These are phyloP conservation scores for Cercospora sesami DNA, from an alignment of 2,329 filamentous ascomycete genomes.

Conservation along the genomic window DNA sequence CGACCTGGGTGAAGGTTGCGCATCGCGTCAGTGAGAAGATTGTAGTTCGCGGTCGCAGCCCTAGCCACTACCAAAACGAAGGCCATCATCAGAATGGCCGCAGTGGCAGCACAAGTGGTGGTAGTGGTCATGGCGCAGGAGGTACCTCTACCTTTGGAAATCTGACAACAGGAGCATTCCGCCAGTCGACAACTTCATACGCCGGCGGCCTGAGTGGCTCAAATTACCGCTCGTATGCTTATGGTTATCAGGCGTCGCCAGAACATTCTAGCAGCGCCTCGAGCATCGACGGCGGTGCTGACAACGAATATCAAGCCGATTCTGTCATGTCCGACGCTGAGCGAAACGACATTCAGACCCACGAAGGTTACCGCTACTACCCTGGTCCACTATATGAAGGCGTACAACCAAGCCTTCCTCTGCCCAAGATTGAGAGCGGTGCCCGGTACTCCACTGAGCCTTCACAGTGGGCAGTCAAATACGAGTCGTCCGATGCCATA, in stretches of 20 bases:
- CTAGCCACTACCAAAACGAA: slow-evolving; percentile 61
- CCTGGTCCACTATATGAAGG: slow-evolving; percentile 48
- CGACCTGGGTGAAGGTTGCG: slow-evolving; percentile 69
- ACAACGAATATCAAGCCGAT: slow-evolving; percentile 41
- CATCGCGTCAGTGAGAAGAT: slow-evolving; percentile 73
- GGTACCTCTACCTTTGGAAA: slow-evolving; percentile 33
- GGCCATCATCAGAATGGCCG: slow-evolving; percentile 54
- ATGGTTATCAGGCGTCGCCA: slow-evolving; percentile 30
- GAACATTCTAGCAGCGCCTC: slow-evolving; percentile 48
- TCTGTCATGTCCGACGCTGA: slow-evolving; percentile 45
- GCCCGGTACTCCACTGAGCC: slow-evolving; percentile 36
- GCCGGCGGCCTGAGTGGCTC: slow-evolving; percentile 28
- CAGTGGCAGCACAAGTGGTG: slow-evolving; percentile 66
- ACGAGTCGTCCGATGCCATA: slow-evolving; percentile 44
- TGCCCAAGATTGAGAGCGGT: slow-evolving; percentile 37
- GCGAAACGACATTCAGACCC: slow-evolving; percentile 44
- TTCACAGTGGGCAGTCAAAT: slow-evolving; percentile 43
- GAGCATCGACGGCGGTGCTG: slow-evolving; percentile 36
- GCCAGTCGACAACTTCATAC: slow-evolving; percentile 27
- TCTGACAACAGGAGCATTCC: slow-evolving; percentile 37
- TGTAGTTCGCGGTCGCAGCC: slow-evolving; percentile 82
- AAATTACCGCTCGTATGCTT: slow-evolving; percentile 35
- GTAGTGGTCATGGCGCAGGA: slow-evolving; percentile 45
- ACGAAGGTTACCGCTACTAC: slow-evolving; percentile 51
- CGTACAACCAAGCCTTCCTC: slow-evolving; percentile 34